A percentile compares a stretch with the other conserved stretches of the same genome.
Conservation (phyloP, 768 basidiomycete genomes). For the Lentinula edodes region DNA sequence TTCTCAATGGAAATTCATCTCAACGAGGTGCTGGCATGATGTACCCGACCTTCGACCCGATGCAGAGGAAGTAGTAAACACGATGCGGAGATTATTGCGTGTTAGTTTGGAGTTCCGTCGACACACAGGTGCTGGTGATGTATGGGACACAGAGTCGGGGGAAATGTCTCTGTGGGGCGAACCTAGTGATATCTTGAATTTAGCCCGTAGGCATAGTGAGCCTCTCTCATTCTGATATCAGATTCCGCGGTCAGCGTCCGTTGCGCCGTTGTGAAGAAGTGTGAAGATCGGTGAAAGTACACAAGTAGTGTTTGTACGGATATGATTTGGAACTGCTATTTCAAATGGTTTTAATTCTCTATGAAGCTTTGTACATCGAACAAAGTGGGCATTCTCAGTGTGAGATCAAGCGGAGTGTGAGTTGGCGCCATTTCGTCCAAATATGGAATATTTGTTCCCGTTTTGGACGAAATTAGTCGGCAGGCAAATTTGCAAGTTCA, state of each 20-base stretch:
- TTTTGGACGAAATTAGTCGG: neutral
- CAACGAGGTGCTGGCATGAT: constrained; percentile 32
- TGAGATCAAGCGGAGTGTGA: no score
- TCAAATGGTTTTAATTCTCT: no score
- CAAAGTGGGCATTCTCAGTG: no score
- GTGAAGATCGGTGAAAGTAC: no score
- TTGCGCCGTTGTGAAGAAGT: no score
- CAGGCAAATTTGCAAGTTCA: neutral
- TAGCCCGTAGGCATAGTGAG: neutral
- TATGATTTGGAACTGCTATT: no score
- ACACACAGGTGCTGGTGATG: constrained; percentile 5
- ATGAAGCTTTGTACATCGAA: no score
- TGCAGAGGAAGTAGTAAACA: constrained; percentile 16
- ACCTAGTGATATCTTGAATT: neutral
- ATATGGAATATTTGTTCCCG: neutral
- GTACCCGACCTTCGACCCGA: constrained; percentile 25
- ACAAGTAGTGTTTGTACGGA: no score
- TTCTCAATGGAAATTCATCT: constrained; percentile 34
- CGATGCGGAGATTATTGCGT: constrained; percentile 14
- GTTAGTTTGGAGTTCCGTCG: constrained; percentile 18
- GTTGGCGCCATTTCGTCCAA: no score
- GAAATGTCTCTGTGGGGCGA: neutral
- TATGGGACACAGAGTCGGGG: neutral
- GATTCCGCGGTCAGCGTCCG: no score
- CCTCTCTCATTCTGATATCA: neutral